phyloP scores from a whole-genome alignment of 2,329 filamentous ascomycete species.

The Fusarium beomiforme region DNA sequence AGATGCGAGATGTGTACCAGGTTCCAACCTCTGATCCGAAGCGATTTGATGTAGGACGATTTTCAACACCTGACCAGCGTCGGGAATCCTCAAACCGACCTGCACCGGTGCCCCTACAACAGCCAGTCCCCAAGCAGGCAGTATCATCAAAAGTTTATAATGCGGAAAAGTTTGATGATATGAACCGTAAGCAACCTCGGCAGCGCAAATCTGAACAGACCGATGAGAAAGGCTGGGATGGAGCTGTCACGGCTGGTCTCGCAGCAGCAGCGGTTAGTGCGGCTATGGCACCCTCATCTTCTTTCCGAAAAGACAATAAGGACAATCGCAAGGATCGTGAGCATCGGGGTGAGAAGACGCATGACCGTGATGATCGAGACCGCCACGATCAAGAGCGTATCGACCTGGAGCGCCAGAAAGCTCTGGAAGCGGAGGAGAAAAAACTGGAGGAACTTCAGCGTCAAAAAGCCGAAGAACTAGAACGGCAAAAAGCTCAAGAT shows the following conservation, averaged over 20 bases:
- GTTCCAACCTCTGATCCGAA: conserved; percentile 72
- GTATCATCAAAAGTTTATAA: conserved; percentile 76
- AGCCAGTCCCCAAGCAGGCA: conserved; percentile 82
- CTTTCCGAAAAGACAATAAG: conserved; percentile 33
- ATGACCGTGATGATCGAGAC: conserved; percentile 27
- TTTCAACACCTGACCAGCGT: conserved; percentile 57
- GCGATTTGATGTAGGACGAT: conserved; percentile 66
- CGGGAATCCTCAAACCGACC: conserved; percentile 59
- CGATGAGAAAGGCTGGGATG: conserved; percentile 54
- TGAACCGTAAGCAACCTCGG: conserved; percentile 48
- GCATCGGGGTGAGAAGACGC: conserved; percentile 32
- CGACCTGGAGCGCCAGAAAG: conserved; percentile 34
- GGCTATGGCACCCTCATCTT: conserved; percentile 42
- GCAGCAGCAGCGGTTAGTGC: conserved; percentile 60
- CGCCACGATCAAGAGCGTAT: conserved; percentile 30
- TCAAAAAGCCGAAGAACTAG: conserved; percentile 23
- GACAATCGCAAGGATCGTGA: too few relatives aligned
- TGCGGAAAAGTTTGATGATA: conserved; percentile 54
- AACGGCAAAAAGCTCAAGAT: conserved; percentile 12
- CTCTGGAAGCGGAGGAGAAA: conserved; percentile 24
- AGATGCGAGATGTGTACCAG: conserved; percentile 73
- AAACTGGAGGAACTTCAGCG: conserved; percentile 38
- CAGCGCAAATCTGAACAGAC: conserved; percentile 48
- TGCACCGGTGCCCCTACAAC: conserved; percentile 77
- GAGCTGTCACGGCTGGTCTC: conserved; percentile 58